These are phyloP conservation scores for Globisporangium takayamanum DNA, from an alignment of 352 stramenopile genomes.

Conservation along the genomic window DNA sequence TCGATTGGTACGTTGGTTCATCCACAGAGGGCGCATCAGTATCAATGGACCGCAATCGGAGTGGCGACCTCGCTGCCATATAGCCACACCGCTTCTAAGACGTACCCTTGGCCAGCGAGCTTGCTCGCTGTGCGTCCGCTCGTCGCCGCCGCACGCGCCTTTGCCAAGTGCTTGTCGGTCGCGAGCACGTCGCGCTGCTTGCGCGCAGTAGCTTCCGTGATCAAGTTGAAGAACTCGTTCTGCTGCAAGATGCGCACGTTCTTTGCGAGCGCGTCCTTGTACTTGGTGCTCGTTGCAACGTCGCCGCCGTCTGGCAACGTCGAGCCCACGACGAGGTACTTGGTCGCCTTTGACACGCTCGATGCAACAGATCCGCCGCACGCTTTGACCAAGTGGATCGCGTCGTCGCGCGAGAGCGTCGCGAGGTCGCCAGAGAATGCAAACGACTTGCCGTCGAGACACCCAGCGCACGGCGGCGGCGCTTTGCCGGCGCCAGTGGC, in stretches of 20 bases:
- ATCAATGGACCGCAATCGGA: no score
- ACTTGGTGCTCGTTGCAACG: slow-evolving; percentile 72
- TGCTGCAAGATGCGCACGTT: slow-evolving; percentile 84
- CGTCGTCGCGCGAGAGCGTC: slow-evolving; percentile 52
- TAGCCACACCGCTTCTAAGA: no score
- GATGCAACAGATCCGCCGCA: slow-evolving; percentile 64
- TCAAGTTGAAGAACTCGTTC: slow-evolving; percentile 84
- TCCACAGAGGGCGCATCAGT: not conserved
- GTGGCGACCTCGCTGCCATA: no score
- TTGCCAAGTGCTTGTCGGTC: slow-evolving; percentile 48
- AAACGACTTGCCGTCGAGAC: slow-evolving; percentile 75
- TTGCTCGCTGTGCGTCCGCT: not conserved
- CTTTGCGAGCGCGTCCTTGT: slow-evolving; percentile 82
- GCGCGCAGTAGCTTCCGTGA: slow-evolving; percentile 54
- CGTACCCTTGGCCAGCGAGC: slow-evolving; percentile 11
- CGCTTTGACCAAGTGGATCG: slow-evolving; percentile 71
- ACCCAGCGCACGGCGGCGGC: slow-evolving; percentile 45
- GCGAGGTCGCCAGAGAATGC: slow-evolving; percentile 65
- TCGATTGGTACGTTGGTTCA: no score
- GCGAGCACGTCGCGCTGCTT: slow-evolving; percentile 55
- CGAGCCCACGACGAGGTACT: slow-evolving; percentile 68
- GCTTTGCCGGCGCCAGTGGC: slow-evolving; percentile 32
- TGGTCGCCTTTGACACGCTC: slow-evolving; percentile 58
- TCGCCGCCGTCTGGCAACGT: slow-evolving; percentile 64
- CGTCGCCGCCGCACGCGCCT: slow-evolving; percentile 39